These are phyloP conservation scores for Globisporangium viniferum DNA, from an alignment of 352 stramenopile genomes.

Conservation along the genomic window DNA sequence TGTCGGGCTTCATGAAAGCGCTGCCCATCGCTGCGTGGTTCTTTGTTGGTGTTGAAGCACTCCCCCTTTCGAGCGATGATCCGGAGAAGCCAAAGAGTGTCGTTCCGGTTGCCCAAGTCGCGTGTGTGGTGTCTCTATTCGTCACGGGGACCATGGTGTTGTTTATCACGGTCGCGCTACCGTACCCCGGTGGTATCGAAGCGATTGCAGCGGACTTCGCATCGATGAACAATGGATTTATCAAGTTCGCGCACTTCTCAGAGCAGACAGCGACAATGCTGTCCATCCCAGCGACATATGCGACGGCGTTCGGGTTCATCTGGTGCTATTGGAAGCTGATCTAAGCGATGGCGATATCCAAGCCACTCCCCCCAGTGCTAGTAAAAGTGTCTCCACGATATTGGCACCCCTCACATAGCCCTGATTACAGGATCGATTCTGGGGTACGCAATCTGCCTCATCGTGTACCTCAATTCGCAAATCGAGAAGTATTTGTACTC, in stretches of 20 bases:
- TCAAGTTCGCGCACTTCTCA: conserved; percentile 17
- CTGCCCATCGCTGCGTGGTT: conserved; percentile 40
- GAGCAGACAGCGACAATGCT: conserved; percentile 24
- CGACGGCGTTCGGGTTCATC: conserved; percentile 51
- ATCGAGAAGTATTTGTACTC: neutral
- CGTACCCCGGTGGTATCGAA: conserved; percentile 20
- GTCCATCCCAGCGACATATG: conserved; percentile 46
- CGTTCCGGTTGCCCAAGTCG: conserved; percentile 40
- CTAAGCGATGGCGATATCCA: conserved; percentile 38
- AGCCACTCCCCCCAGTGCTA: conserved; percentile 31
- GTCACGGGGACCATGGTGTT: conserved; percentile 31
- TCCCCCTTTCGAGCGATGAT: conserved; percentile 20
- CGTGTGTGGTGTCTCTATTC: conserved; percentile 39
- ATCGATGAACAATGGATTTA: conserved; percentile 34
- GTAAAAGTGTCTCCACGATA: conserved; percentile 12
- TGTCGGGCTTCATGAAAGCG: conserved; percentile 31
- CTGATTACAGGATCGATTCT: conserved; percentile 20
- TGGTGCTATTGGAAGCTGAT: conserved; percentile 57
- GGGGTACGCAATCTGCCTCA: conserved; percentile 32
- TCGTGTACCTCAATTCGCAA: conserved; percentile 6
- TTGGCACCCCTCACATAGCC: conserved; percentile 20
- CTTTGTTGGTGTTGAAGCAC: conserved; percentile 45
- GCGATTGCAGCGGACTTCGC: conserved; percentile 22
- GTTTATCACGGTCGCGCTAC: conserved; percentile 32
- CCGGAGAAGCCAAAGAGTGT: conserved; percentile 25